phyloP scores from a whole-genome alignment of 805 yeast genomes.

The Candida ficus region DNA sequence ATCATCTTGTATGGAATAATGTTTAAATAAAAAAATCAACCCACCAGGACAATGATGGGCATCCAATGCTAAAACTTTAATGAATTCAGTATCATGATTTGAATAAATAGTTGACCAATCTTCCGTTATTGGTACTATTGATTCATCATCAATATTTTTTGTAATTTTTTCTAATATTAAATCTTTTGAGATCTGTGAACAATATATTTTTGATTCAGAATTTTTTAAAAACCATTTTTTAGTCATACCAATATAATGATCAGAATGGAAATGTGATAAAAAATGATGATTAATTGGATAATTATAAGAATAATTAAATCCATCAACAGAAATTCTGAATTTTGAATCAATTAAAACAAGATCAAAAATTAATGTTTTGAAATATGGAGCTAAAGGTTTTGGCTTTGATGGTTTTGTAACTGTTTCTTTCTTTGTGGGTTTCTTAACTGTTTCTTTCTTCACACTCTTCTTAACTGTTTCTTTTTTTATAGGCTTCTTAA shows the following conservation, averaged over 20 bases:
- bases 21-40: constrained; percentile 67
- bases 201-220: constrained; percentile 56
- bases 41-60: constrained; percentile 99
- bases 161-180: constrained; percentile 51
- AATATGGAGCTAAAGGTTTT: constrained; percentile 34
- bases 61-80: constrained; percentile 58
- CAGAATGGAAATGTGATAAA: constrained; percentile 85
- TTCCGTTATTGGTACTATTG: background rate
- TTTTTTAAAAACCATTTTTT: constrained; percentile 57
- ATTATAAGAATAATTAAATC: constrained; percentile 45
- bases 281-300: constrained; percentile 47
- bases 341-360: background rate
- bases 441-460: constrained; percentile 18
- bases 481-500: no score
- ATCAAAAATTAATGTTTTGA: constrained; percentile 46
- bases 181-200: constrained; percentile 64
- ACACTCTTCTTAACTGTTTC: background rate
- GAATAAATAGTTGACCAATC: background rate
- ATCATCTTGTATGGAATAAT: constrained; percentile 23
- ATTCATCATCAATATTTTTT: background rate
- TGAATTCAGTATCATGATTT: constrained; percentile 27
- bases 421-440: constrained; percentile 14
- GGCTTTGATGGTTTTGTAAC: constrained; percentile 22
- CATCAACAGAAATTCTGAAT: constrained; percentile 54
- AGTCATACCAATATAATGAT: constrained; percentile 85